phyloP scores from a whole-genome alignment of 257 asterid genomes.

The Nicotiana tabacum region DNA sequence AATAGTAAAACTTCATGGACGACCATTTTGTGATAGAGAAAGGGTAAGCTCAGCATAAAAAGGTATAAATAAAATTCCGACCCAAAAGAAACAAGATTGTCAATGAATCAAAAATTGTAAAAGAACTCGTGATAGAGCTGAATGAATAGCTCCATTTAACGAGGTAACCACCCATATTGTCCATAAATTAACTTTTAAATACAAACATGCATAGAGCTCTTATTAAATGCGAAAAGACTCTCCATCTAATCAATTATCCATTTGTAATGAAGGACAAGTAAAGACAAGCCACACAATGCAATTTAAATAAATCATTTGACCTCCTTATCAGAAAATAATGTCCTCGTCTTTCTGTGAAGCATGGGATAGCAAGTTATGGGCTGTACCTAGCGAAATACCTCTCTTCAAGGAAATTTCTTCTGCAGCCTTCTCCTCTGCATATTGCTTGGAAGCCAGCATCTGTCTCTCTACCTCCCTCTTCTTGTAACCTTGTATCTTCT shows the following conservation, averaged over 20 bases:
- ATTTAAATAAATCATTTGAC: background rate
- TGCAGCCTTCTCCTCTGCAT: constrained; percentile 30
- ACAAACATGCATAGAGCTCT: constrained; percentile 1
- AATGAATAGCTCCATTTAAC: background rate
- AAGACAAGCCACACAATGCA: background rate
- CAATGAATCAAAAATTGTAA: background rate
- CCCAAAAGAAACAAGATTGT: background rate
- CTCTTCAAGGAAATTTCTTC: constrained; percentile 28
- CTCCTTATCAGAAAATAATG: constrained; percentile 35
- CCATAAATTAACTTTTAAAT: background rate
- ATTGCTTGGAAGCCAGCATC: constrained; percentile 28
- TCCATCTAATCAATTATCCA: background rate
- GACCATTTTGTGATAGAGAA: background rate
- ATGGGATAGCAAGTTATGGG: constrained; percentile 20
- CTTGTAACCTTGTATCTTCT: constrained; percentile 51
- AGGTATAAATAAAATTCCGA: background rate
- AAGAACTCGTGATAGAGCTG: background rate
- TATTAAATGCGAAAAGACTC: background rate
- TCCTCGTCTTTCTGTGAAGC: constrained; percentile 33
- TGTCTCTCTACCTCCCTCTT: constrained; percentile 35
- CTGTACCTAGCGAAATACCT: constrained; percentile 29
- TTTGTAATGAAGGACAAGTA: background rate
- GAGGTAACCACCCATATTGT: background rate
- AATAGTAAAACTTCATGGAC: background rate
- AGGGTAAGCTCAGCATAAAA: background rate